These are phyloP conservation scores for Zygoascus biomembranicola DNA, from an alignment of 805 yeast genomes.

Conservation along the genomic window DNA sequence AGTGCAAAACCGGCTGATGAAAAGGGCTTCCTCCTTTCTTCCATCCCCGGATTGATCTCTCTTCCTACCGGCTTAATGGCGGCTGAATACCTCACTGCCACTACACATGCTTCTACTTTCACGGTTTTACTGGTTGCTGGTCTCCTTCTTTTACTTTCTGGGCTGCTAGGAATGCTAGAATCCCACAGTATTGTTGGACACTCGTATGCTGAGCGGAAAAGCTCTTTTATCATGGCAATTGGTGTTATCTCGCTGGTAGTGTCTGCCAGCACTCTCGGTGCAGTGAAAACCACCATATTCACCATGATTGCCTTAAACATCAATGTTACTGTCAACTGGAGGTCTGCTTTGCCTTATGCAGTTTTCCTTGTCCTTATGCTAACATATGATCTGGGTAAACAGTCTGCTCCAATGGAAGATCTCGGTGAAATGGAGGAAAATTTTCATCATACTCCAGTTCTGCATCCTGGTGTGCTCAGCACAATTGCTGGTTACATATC, in stretches of 20 bases:
- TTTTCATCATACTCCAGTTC: background rate
- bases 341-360: slow-evolving; percentile 8
- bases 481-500: slow-evolving; percentile 12
- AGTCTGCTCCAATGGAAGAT: background rate
- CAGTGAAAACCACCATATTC: slow-evolving; percentile 17
- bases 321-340: background rate
- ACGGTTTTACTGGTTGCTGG: slow-evolving; percentile 17
- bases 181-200: slow-evolving; percentile 4
- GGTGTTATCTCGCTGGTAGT: slow-evolving; percentile 15
- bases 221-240: slow-evolving; percentile 13
- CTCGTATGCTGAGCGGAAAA: slow-evolving; percentile 3
- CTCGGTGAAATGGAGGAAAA: slow-evolving; percentile 8
- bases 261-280: slow-evolving; percentile 17
- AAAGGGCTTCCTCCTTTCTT: slow-evolving; percentile 12
- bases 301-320: slow-evolving; percentile 16
- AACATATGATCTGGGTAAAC: slow-evolving; percentile 11
- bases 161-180: slow-evolving; percentile 14
- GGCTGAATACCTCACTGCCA: slow-evolving; percentile 13
- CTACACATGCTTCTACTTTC: background rate
- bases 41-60: slow-evolving; percentile 26
- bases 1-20: background rate
- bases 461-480: background rate
- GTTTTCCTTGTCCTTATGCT: slow-evolving; percentile 7
- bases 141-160: slow-evolving; percentile 17
- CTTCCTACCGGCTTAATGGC: slow-evolving; percentile 25